Evolutionary conservation across 2,329 filamentous ascomycete genomes (phyloP).

Genomic region (Nigrospora sphaerica): DNA sequence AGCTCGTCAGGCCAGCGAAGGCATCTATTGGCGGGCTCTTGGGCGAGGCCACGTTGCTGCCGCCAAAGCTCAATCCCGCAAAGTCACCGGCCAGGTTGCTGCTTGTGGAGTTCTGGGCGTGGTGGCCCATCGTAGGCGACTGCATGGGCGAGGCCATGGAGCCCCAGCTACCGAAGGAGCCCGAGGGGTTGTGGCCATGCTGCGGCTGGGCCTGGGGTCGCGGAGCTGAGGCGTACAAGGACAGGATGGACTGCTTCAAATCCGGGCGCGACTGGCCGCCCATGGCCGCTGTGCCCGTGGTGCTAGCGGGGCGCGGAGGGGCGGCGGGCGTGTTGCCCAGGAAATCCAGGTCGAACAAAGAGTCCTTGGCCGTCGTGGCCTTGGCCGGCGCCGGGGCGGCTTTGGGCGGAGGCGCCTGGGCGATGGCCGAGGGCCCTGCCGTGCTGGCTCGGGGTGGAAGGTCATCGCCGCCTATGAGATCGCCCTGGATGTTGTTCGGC

Average conservation of each 20-base stretch:
- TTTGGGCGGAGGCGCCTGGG: slow-evolving; percentile 48
- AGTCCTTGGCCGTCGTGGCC: slow-evolving; percentile 73
- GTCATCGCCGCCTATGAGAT: slow-evolving; percentile 76
- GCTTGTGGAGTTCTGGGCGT: slow-evolving; percentile 37
- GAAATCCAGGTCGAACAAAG: slow-evolving; percentile 87
- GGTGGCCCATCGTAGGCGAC: slow-evolving; percentile 46
- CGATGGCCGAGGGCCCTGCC: slow-evolving; percentile 52
- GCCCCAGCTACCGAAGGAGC: slow-evolving; percentile 66
- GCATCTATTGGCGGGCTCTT: slow-evolving; percentile 28
- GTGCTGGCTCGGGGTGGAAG: slow-evolving; percentile 67
- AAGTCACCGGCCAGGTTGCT: slow-evolving; percentile 78
- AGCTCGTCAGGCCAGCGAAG: slow-evolving; percentile 25
- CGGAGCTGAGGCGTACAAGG: slow-evolving; percentile 80
- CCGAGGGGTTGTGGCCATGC: slow-evolving; percentile 47
- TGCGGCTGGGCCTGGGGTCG: slow-evolving; percentile 59
- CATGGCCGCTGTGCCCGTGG: slow-evolving; percentile 55
- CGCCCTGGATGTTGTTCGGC: slow-evolving; percentile 48
- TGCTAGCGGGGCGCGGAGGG: slow-evolving; percentile 77
- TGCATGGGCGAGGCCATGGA: slow-evolving; percentile 53
- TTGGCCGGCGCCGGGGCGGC: slow-evolving; percentile 60
- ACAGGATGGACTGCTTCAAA: slow-evolving; percentile 94
- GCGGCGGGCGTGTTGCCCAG: slow-evolving; percentile 66
- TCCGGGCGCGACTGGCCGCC: slow-evolving; percentile 75
- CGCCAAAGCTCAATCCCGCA: slow-evolving; percentile 56
- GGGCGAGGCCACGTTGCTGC: slow-evolving; percentile 30